Evolutionary conservation across 345 rosid genomes (phyloP).

Genomic region (Camelina sativa): DNA sequence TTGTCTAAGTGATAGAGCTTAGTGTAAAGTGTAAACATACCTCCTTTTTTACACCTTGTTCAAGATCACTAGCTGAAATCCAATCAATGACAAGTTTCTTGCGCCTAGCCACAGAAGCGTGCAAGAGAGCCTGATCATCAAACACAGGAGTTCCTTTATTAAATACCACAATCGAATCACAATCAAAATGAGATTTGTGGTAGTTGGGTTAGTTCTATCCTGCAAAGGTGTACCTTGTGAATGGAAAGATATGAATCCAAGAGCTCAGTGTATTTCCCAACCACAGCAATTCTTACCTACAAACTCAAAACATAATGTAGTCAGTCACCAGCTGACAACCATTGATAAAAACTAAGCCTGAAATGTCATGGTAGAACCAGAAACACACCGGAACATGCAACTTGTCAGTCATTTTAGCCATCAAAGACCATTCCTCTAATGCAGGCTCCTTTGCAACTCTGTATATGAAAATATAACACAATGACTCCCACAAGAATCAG

Average conservation of each 20-base stretch:
- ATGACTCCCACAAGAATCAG: conserved; percentile 13
- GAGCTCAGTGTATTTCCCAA: conserved; percentile 92
- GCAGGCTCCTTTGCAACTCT: conserved; percentile 70
- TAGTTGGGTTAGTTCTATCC: neutral
- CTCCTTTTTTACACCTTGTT: conserved; percentile 59
- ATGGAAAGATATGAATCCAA: conserved; percentile 94
- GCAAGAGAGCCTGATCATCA: conserved; percentile 85
- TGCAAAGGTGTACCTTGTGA: conserved; percentile 55
- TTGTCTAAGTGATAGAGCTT: neutral
- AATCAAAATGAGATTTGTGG: too few relatives aligned
- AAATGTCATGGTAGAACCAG: conserved; percentile 13
- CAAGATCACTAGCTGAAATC: conserved; percentile 93
- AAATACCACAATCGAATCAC: neutral
- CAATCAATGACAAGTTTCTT: conserved; percentile 86
- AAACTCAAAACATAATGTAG: conserved; percentile 26
- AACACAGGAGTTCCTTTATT: too few relatives aligned
- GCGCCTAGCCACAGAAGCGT: conserved; percentile 75
- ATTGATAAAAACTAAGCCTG: conserved; percentile 5
- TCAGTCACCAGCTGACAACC: conserved; percentile 37
- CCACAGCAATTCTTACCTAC: conserved; percentile 93
- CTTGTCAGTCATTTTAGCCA: conserved; percentile 67
- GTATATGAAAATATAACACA: conserved; percentile 40
- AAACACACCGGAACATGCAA: conserved; percentile 73
- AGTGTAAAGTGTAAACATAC: conserved; percentile 45
- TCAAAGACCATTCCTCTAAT: conserved; percentile 71